phyloP scores from a whole-genome alignment of 139 green algal species.

The Tetradesmus obliquus region DNA sequence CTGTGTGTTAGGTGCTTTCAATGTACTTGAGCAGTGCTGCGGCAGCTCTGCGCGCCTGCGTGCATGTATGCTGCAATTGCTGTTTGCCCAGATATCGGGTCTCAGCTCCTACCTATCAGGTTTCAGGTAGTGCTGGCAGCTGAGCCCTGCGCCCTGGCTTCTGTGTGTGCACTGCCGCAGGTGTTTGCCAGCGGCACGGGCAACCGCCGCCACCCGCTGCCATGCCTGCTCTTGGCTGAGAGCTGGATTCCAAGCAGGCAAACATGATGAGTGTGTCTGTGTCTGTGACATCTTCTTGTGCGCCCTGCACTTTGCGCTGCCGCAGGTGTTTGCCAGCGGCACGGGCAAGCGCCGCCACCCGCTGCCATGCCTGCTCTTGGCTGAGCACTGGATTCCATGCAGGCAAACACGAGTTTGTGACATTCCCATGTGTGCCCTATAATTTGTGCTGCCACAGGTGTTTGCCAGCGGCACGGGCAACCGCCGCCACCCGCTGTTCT shows the following conservation, averaged over 20 bases:
- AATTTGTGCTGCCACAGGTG: constrained; percentile 50
- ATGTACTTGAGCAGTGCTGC: background rate
- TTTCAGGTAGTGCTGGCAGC: too few relatives aligned
- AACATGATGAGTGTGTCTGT: too few relatives aligned
- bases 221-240: background rate
- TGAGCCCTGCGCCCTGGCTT: too few relatives aligned
- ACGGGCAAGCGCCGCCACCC: background rate
- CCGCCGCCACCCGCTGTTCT: constrained; percentile 89
- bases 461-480: constrained; percentile 79
- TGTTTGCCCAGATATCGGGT: background rate
- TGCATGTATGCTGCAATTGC: background rate
- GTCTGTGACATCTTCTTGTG: background rate
- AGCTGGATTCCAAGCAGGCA: background rate
- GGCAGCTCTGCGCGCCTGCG: background rate
- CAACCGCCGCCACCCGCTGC: background rate
- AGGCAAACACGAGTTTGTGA: background rate
- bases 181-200: too few relatives aligned
- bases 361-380: background rate
- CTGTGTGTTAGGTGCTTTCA: constrained; percentile 8
- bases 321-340: too few relatives aligned
- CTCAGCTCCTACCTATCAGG: too few relatives aligned
- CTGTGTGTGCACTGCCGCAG: too few relatives aligned
- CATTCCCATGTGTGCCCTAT: background rate
- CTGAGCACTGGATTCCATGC: background rate
- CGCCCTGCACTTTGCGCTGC: background rate